phyloP scores from a whole-genome alignment of 116 monocot species.

The Dioscorea cayenensis region DNA sequence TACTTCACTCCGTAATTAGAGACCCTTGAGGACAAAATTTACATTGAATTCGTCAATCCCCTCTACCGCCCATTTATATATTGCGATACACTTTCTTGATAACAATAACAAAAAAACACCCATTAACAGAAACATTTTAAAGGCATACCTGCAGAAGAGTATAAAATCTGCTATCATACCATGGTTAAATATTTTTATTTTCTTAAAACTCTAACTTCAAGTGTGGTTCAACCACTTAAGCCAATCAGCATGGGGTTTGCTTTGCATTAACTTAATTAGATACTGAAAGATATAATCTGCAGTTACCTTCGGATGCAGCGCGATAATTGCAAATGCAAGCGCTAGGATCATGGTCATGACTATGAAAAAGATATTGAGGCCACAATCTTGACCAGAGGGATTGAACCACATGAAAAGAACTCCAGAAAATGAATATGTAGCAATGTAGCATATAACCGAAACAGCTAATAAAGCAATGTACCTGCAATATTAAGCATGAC shows the following conservation, averaged over 20 bases:
- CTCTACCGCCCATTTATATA: too few relatives aligned
- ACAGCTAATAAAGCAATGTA: constrained; percentile 71
- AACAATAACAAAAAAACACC: too few relatives aligned
- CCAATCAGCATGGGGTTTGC: neutral
- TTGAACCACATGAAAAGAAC: constrained; percentile 89
- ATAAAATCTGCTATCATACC: too few relatives aligned
- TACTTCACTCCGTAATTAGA: too few relatives aligned
- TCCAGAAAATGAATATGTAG: constrained; percentile 66
- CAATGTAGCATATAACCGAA: constrained; percentile 70
- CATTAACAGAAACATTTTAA: too few relatives aligned
- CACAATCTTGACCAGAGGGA: constrained; percentile 84
- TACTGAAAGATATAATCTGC: neutral
- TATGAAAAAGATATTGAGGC: constrained; percentile 92
- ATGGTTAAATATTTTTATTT: too few relatives aligned
- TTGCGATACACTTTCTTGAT: too few relatives aligned
- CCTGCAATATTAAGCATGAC: constrained; percentile 37
- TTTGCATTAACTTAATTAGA: neutral
- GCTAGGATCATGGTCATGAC: constrained; percentile 86
- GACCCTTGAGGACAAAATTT: too few relatives aligned
- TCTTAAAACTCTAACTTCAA: too few relatives aligned
- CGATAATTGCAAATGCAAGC: constrained; percentile 66
- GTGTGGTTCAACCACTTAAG: neutral
- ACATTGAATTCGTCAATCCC: too few relatives aligned
- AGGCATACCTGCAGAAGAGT: too few relatives aligned
- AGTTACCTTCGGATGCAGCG: constrained; percentile 78